These are phyloP conservation scores for Phytophthora cactorum DNA, from an alignment of 352 stramenopile genomes.

Conservation along the genomic window DNA sequence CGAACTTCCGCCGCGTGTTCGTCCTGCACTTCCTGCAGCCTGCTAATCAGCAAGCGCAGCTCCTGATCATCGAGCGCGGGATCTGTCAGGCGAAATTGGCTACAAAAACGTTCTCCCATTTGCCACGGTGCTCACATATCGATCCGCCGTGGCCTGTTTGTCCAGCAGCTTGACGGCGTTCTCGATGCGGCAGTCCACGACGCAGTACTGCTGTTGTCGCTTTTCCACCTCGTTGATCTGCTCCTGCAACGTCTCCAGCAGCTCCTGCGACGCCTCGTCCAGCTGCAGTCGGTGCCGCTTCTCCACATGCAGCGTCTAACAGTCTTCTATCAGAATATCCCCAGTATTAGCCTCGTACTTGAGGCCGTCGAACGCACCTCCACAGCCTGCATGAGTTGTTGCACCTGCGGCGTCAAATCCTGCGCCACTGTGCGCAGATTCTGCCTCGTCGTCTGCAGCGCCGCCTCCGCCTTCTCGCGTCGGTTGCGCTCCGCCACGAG, in stretches of 20 bases:
- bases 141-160: slow-evolving; percentile 41
- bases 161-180: slow-evolving; percentile 34
- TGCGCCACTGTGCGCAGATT: slow-evolving; percentile 47
- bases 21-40: slow-evolving; percentile 54
- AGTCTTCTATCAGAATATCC: background rate
- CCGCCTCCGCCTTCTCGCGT: slow-evolving; percentile 57
- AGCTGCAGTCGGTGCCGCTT: slow-evolving; percentile 62
- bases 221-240: slow-evolving; percentile 55
- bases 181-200: slow-evolving; percentile 43
- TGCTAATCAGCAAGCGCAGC: slow-evolving; percentile 44
- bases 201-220: slow-evolving; percentile 32
- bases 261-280: slow-evolving; percentile 63
- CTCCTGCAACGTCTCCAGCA: slow-evolving; percentile 58
- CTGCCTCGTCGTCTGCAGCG: slow-evolving; percentile 40
- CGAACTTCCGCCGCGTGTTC: slow-evolving; percentile 48
- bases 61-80: slow-evolving; percentile 36
- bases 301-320: slow-evolving; percentile 61
- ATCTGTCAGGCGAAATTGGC: slow-evolving; percentile 13
- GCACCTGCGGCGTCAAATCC: slow-evolving; percentile 56
- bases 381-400: slow-evolving; percentile 51
- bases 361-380: slow-evolving; percentile 35
- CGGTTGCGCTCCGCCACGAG: slow-evolving; percentile 62
- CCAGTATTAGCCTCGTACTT: background rate
- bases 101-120: background rate
- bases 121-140: slow-evolving; percentile 36